phyloP scores from a whole-genome alignment of 139 green algal species.

The Raphidocelis subcapitata region DNA sequence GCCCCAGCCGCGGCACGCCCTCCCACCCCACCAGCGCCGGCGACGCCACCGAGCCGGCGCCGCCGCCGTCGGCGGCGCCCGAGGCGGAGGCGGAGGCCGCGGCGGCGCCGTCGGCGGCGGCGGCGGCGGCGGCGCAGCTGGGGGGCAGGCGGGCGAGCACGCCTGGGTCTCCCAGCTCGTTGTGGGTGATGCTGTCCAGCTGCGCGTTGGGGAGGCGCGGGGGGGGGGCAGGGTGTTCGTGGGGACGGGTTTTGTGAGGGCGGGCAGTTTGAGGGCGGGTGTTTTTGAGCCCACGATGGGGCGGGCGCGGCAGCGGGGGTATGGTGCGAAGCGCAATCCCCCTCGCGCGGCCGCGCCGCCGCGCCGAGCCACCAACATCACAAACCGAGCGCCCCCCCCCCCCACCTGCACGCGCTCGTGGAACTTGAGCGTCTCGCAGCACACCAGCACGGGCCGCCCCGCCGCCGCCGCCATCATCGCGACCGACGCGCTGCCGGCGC shows the following conservation, averaged over 20 bases:
- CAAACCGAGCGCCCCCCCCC: background rate
- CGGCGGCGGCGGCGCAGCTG: background rate
- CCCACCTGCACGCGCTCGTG: conserved; percentile 79
- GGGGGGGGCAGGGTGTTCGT: no score
- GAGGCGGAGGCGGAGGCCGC: background rate
- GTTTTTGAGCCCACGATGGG: no score
- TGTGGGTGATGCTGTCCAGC: conserved; percentile 92
- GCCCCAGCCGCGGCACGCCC: conserved; percentile 44
- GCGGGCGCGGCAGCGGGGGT: no score
- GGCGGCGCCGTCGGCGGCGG: background rate
- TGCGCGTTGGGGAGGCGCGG: conserved; percentile 28
- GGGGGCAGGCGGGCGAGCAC: conserved; percentile 48
- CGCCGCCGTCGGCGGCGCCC: background rate
- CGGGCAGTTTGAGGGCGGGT: no score
- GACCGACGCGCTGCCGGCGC: conserved; percentile 82
- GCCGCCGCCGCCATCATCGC: conserved; percentile 74
- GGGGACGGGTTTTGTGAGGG: no score
- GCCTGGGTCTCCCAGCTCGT: conserved; percentile 90
- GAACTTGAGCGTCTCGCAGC: conserved; percentile 97
- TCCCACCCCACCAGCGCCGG: conserved; percentile 38
- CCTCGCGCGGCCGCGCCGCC: no score
- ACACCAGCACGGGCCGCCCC: conserved; percentile 87
- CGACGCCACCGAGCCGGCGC: background rate
- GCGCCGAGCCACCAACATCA: background rate
- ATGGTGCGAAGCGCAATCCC: no score